Percentiles rank a stretch among this genome's conserved stretches.
Conservation (phyloP, 805 yeast species). For the Candida manassasensis region DNA sequence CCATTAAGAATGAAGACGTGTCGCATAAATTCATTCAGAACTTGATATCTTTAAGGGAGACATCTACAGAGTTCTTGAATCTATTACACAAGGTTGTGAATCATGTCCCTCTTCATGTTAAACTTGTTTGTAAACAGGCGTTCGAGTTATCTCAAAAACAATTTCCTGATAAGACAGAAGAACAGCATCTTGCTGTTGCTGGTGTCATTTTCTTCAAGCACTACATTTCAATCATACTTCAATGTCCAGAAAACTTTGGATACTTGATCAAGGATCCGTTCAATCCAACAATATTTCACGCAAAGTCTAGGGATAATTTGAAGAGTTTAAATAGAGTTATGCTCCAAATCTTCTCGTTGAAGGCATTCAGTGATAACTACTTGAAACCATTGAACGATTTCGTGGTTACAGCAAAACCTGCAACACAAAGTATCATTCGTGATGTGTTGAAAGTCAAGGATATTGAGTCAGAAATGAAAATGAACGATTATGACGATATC, state of each 20-base stretch:
- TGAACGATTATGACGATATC: constrained; percentile 67
- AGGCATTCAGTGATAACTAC: constrained; percentile 65
- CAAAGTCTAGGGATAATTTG: constrained; percentile 44
- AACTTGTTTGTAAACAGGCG: constrained; percentile 30
- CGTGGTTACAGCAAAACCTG: constrained; percentile 47
- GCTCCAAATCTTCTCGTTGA: constrained; percentile 62
- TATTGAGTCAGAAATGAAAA: constrained; percentile 55
- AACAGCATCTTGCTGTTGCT: constrained; percentile 57
- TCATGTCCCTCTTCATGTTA: constrained; percentile 33
- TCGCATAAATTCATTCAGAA: constrained; percentile 66
- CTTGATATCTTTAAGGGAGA: constrained; percentile 69
- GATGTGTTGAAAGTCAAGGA: constrained; percentile 51
- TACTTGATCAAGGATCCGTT: constrained; percentile 31
- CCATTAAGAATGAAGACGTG: constrained; percentile 77
- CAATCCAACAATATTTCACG: constrained; percentile 14
- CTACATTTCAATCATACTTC: constrained; percentile 43
- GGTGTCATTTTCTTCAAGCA: constrained; percentile 61
- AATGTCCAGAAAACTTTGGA: constrained; percentile 56
- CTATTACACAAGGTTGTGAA: constrained; percentile 42
- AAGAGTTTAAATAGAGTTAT: constrained; percentile 53
- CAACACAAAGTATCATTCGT: constrained; percentile 41
- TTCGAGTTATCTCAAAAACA: constrained; percentile 37
- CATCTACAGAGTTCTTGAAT: constrained; percentile 56
- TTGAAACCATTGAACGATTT: constrained; percentile 78
- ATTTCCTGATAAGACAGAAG: constrained; percentile 57